Conservation (phyloP, 352 stramenopile species). For the Phytophthora pistaciae region DNA sequence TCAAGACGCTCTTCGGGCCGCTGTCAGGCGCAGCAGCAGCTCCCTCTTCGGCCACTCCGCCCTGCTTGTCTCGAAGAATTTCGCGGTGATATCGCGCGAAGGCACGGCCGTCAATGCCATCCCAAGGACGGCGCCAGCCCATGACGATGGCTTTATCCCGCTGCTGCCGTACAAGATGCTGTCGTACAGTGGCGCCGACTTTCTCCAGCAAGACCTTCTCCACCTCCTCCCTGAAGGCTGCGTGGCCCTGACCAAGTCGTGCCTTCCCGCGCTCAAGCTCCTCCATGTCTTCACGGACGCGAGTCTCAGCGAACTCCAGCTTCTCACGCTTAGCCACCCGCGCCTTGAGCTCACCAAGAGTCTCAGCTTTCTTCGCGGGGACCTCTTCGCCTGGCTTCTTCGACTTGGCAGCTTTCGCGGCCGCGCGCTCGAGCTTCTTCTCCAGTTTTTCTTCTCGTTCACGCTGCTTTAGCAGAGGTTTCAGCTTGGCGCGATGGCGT, state of each 20-base stretch:
- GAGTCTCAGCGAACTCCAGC: constrained; percentile 45
- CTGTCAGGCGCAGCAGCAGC: constrained; percentile 15
- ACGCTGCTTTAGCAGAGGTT: constrained; percentile 27
- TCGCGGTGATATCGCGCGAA: constrained; percentile 70
- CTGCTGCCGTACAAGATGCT: constrained; percentile 70
- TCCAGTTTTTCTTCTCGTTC: constrained; percentile 29
- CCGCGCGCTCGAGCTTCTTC: constrained; percentile 28
- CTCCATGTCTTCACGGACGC: constrained; percentile 45
- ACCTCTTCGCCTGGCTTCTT: constrained; percentile 9
- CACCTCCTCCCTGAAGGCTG: constrained; percentile 68
- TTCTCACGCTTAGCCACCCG: constrained; percentile 46
- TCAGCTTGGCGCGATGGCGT: constrained; percentile 35
- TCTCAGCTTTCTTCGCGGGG: constrained; percentile 22
- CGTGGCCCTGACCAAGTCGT: constrained; percentile 60
- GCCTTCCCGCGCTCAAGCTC: constrained; percentile 56
- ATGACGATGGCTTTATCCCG: constrained; percentile 67
- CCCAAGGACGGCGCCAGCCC: constrained; percentile 71
- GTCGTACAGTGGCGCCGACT: constrained; percentile 56
- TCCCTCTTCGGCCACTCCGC: constrained; percentile 23
- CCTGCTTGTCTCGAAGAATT: constrained; percentile 49
- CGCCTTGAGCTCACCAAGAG: constrained; percentile 47
- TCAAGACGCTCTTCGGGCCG: constrained; percentile 14
- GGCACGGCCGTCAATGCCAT: constrained; percentile 63
- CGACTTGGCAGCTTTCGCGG: constrained; percentile 23
- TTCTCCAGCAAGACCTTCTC: constrained; percentile 62